Base-by-base conservation (phyloP, 805 yeast species). In the Pichia scutulata region DNA sequence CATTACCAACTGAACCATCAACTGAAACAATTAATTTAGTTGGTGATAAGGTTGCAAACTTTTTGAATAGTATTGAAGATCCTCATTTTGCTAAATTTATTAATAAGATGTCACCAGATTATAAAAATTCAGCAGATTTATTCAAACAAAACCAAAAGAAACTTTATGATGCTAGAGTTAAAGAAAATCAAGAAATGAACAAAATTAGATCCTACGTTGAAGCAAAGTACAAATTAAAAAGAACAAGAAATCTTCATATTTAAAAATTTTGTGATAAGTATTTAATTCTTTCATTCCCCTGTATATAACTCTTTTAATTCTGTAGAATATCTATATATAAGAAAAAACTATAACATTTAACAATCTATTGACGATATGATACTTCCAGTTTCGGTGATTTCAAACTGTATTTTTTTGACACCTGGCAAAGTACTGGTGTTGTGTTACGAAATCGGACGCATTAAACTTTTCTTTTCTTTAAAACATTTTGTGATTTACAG, bases 11-110 rank as follows among this genome's bases (percentile, higher is more conserved):
- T 33, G 63, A 64, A 44, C 65, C 67, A 52, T 60, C 77, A 58
- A 57, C 71, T 39, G 73, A 72, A 30, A 74, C 74, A 60, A 71
- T 73, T 47, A 70, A 73, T 47, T 64, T 72, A 22, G 70, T 75
- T 50, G 82, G 78, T 57, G 55, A 62, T 43, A 68, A 58, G 47
- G 72, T 72, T 47, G 69, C 70, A 16, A 57, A 62, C 25, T 69
- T 64, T 51, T 60, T 72, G 57, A 66, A 65, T 49, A 56, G 56
- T 19, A 57, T 64, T 24, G 53, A 59, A 13, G 67, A 68, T 53
- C 65, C 67, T 36, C 53, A 61, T 53, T 62, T 64, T 57, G 64
- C 64, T 44, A 50, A 53, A 37, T 69, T 53, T 45, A 56, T 68
- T 44, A 61, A 64, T 30, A 55, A 51, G 26, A 55, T 60, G 6